Percentiles rank a stretch among this genome's conserved stretches.
Conservation (phyloP, 2,329 filamentous ascomycete species). For the Colletotrichum sp. region DNA sequence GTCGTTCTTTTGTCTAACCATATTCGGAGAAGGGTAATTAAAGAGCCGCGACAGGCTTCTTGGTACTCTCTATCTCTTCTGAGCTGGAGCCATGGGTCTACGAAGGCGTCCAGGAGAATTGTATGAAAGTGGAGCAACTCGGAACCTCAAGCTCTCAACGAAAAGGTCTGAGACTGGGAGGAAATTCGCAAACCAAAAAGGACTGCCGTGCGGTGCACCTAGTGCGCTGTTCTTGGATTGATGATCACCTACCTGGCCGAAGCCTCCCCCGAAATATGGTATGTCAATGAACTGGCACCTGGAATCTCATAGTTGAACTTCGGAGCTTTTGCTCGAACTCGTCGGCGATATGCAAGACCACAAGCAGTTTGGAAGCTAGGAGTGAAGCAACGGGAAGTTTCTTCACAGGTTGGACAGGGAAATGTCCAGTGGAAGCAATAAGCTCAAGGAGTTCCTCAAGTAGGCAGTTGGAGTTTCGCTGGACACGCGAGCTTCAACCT, state of each 20-base stretch:
- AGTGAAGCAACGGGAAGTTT: background rate
- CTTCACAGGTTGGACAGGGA: background rate
- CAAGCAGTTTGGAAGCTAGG: background rate
- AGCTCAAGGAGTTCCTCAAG: background rate
- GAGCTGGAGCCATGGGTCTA: background rate
- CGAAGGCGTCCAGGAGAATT: background rate
- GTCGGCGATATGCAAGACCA: background rate
- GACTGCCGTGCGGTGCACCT: background rate
- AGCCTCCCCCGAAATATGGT: background rate
- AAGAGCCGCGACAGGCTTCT: background rate
- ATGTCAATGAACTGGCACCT: background rate
- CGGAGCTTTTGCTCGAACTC: background rate
- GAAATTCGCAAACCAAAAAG: background rate
- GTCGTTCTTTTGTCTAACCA: background rate
- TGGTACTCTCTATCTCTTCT: background rate
- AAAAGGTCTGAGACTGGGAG: background rate
- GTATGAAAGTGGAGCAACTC: background rate
- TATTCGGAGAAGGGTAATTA: background rate
- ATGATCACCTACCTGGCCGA: background rate
- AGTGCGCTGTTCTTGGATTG: background rate
- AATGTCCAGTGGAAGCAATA: background rate
- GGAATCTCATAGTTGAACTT: background rate
- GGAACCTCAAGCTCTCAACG: background rate
- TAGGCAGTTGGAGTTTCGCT: background rate
- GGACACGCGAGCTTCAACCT: background rate